phyloP scores from a whole-genome alignment of 257 asterid species.

The Jasminum sambac region DNA sequence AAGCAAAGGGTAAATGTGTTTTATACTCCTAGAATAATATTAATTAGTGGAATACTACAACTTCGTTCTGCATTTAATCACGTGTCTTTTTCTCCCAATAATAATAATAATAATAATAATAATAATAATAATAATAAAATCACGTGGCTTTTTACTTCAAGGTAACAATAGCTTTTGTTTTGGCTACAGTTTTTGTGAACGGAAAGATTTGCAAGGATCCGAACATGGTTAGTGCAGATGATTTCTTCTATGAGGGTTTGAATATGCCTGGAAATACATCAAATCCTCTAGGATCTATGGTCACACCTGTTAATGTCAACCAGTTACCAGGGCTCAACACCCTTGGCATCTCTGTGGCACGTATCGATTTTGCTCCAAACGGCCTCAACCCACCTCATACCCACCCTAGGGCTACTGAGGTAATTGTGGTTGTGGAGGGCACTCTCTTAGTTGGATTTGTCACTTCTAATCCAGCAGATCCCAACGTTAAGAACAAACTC shows the following conservation, averaged over 20 bases:
- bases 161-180: neutral
- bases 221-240: neutral
- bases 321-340: slow-evolving; percentile 6
- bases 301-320: slow-evolving; percentile 5
- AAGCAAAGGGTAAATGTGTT: neutral
- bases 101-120: no score
- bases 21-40: neutral
- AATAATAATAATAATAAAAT: no score
- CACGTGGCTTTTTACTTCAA: no score
- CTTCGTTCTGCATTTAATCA: no score
- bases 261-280: slow-evolving; percentile 13
- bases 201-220: slow-evolving; percentile 20
- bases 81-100: no score
- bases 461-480: neutral
- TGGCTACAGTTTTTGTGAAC: neutral
- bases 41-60: no score
- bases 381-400: slow-evolving; percentile 5
- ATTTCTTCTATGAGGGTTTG: slow-evolving; percentile 12
- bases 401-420: slow-evolving; percentile 4
- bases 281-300: neutral
- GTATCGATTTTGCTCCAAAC: neutral
- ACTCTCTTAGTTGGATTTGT: slow-evolving; percentile 16
- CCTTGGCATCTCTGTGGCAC: slow-evolving; percentile 19
- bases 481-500: slow-evolving; percentile 10
- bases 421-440: slow-evolving; percentile 1